Evolutionary conservation across 768 basidiomycete species (phyloP).

Genomic region (Lenzites betulinus): DNA sequence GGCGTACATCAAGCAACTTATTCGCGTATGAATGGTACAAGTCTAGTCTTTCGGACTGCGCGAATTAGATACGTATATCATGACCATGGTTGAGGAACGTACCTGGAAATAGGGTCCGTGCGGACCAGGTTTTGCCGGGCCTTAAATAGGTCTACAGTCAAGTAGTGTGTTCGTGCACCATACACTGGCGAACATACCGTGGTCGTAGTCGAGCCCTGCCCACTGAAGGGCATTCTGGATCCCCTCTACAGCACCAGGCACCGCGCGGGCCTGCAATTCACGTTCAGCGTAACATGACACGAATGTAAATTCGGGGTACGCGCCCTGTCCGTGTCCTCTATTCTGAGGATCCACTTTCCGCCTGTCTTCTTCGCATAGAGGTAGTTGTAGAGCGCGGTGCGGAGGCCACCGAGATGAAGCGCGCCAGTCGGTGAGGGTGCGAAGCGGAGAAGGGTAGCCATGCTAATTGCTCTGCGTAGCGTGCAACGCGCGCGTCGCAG

Average conservation of each 20-base stretch:
- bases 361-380: constrained; percentile 77
- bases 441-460: constrained; percentile 67
- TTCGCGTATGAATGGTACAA: constrained; percentile 76
- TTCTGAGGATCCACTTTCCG: constrained; percentile 89
- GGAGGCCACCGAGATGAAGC: constrained; percentile 90
- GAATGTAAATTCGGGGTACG: constrained; percentile 25
- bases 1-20: constrained; percentile 72
- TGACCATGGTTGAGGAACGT: background rate
- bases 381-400: constrained; percentile 94
- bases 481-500: background rate
- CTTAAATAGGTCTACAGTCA: constrained; percentile 40
- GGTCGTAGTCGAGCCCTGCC: constrained; percentile 92
- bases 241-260: constrained; percentile 83
- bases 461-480: background rate
- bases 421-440: constrained; percentile 97
- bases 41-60: constrained; percentile 84
- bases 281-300: background rate
- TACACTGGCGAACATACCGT: constrained; percentile 53
- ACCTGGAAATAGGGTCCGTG: constrained; percentile 91
- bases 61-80: background rate
- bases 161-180: background rate
- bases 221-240: constrained; percentile 78
- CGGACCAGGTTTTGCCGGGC: constrained; percentile 74
- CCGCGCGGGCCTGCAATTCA: constrained; percentile 63
- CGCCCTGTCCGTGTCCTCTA: constrained; percentile 96